Conservation (phyloP, 257 asterid genomes). For the Ilex asprella region DNA sequence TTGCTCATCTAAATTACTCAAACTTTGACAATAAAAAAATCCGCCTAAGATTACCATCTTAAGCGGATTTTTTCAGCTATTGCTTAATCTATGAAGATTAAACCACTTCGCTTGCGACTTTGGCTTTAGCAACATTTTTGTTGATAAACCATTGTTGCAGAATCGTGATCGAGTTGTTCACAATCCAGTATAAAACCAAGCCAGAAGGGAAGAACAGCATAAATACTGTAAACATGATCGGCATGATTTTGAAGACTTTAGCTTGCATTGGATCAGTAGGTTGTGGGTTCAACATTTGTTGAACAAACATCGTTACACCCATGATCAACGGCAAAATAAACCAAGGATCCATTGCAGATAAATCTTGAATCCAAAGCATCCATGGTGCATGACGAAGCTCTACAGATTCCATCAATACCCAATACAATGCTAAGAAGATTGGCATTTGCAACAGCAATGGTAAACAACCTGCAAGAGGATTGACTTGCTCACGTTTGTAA, state of each 20-base stretch:
- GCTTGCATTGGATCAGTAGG: neutral
- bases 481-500: neutral
- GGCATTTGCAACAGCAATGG: neutral
- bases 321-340: constrained; percentile 1
- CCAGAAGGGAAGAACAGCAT: neutral
- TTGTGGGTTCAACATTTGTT: neutral
- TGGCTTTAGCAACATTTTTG: neutral
- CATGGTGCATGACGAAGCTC: constrained; percentile 3
- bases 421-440: neutral
- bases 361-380: neutral
- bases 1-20: neutral
- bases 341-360: neutral
- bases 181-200: neutral
- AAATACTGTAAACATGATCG: neutral
- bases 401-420: neutral
- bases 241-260: neutral
- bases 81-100: no score
- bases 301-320: neutral
- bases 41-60: neutral
- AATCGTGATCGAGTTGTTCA: neutral
- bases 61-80: neutral
- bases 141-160: neutral
- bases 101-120: neutral
- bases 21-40: neutral
- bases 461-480: neutral